phyloP scores from a whole-genome alignment of 2,329 filamentous ascomycete genomes.

The Epicoccum nigrum region DNA sequence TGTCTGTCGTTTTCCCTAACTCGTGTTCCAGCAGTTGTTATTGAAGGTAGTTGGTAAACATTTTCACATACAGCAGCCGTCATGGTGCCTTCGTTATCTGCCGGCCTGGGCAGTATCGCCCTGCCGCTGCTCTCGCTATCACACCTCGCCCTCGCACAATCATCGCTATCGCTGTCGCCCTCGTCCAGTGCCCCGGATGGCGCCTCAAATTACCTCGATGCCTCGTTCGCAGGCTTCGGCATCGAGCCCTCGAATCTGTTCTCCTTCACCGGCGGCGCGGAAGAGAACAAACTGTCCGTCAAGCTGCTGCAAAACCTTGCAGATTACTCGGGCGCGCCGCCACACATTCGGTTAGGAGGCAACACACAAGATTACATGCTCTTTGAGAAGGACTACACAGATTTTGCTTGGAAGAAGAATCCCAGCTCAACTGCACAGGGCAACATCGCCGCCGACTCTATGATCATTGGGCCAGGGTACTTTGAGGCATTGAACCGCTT shows the following conservation, averaged over 20 bases:
- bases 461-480: conserved; percentile 56
- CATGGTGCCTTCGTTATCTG: conserved; percentile 32
- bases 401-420: conserved; percentile 50
- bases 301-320: conserved; percentile 58
- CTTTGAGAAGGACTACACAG: conserved; percentile 47
- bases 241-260: conserved; percentile 61
- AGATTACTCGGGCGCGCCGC: conserved; percentile 56
- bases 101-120: conserved; percentile 9
- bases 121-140: conserved; percentile 28
- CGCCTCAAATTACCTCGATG: conserved; percentile 47
- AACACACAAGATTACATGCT: conserved; percentile 60
- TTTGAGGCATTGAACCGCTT: conserved; percentile 57
- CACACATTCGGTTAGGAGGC: conserved; percentile 58
- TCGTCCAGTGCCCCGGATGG: conserved; percentile 34
- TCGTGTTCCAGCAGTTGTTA: conserved; percentile 12
- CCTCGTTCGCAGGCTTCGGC: conserved; percentile 58
- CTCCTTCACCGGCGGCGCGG: conserved; percentile 55
- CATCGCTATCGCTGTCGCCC: conserved; percentile 40
- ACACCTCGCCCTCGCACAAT: conserved; percentile 35
- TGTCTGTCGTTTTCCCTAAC: neutral
- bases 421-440: conserved; percentile 49
- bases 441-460: conserved; percentile 50
- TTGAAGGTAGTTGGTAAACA: conserved; percentile 5
- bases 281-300: conserved; percentile 53
- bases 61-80: conserved; percentile 7